These are phyloP conservation scores for Exophiala sp. DNA, from an alignment of 2,329 filamentous ascomycete species.

Conservation along the genomic window DNA sequence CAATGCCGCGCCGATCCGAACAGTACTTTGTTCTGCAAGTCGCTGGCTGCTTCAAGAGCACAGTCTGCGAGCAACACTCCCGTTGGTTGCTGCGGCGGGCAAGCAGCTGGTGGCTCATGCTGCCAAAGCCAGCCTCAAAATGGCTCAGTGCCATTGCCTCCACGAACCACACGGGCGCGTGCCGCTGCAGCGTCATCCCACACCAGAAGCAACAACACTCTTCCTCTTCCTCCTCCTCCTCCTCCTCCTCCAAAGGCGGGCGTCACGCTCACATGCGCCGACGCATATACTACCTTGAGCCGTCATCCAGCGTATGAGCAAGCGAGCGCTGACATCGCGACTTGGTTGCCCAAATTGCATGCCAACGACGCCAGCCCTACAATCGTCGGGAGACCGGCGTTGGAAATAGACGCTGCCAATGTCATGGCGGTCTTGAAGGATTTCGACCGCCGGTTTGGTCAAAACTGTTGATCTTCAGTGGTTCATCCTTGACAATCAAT, in stretches of 20 bases:
- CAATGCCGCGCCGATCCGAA: slow-evolving; percentile 73
- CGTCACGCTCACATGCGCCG: slow-evolving; percentile 64
- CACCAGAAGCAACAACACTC: slow-evolving; percentile 13
- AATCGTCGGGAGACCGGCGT: slow-evolving; percentile 46
- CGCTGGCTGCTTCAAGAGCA: slow-evolving; percentile 59
- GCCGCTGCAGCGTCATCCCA: slow-evolving; percentile 25
- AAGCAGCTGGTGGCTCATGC: slow-evolving; percentile 31
- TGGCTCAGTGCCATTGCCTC: slow-evolving; percentile 23
- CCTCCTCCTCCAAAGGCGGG: slow-evolving; percentile 36
- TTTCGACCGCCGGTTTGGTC: slow-evolving; percentile 68
- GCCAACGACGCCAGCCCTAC: slow-evolving; percentile 41
- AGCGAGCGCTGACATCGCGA: slow-evolving; percentile 66
- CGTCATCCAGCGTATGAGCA: slow-evolving; percentile 70
- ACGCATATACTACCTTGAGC: slow-evolving; percentile 71
- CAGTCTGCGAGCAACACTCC: slow-evolving; percentile 49
- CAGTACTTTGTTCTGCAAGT: slow-evolving; percentile 76
- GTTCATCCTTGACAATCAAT: too few species aligned
- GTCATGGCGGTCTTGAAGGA: slow-evolving; percentile 81
- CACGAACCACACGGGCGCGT: slow-evolving; percentile 24
- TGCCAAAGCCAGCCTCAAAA: slow-evolving; percentile 28
- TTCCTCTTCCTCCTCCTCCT: slow-evolving; percentile 30
- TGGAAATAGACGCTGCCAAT: slow-evolving; percentile 75
- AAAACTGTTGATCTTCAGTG: slow-evolving; percentile 20
- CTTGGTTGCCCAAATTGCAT: slow-evolving; percentile 68
- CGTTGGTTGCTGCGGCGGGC: slow-evolving; percentile 62